phyloP scores from a whole-genome alignment of 2,329 filamentous ascomycete genomes.

The Nemania diffusa region DNA sequence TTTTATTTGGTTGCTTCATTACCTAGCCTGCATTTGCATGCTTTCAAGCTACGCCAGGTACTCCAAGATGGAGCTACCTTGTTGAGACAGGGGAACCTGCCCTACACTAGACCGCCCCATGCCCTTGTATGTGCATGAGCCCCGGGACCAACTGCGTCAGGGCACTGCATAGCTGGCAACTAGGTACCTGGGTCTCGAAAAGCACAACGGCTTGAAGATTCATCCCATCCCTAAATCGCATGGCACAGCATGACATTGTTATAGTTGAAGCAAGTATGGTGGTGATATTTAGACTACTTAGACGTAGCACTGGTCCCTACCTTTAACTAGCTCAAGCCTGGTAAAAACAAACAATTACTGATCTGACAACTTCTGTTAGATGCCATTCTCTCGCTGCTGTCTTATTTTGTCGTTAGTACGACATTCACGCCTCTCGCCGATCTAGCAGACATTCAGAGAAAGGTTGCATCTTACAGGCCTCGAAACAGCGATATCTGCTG shows the following conservation, averaged over 20 bases:
- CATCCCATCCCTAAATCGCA: slow-evolving; percentile 15
- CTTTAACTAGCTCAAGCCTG: not conserved
- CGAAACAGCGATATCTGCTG: not conserved
- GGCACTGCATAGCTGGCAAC: slow-evolving; percentile 28
- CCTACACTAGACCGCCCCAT: slow-evolving; percentile 40
- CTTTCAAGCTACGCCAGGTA: slow-evolving; percentile 2
- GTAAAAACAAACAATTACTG: slow-evolving; percentile 13
- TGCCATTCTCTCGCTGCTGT: not conserved
- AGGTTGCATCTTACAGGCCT: not conserved
- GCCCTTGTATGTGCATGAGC: slow-evolving; percentile 44
- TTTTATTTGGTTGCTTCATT: slow-evolving; percentile 3
- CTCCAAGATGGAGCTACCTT: slow-evolving; percentile 28
- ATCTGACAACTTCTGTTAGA: slow-evolving; percentile 19
- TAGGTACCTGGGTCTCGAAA: slow-evolving; percentile 16
- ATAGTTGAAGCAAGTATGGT: slow-evolving; percentile 12
- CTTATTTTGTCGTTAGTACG: not conserved
- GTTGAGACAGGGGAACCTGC: slow-evolving; percentile 40
- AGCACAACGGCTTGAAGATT: slow-evolving; percentile 10
- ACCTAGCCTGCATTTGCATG: not conserved
- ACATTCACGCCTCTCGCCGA: not conserved
- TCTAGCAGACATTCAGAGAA: not conserved
- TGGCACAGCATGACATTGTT: slow-evolving; percentile 15
- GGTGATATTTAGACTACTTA: not conserved
- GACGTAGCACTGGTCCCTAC: not conserved
- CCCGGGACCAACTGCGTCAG: slow-evolving; percentile 44